Evolutionary conservation across 2,329 filamentous ascomycete species (phyloP).

Genomic region (Aspergillus fructus): DNA sequence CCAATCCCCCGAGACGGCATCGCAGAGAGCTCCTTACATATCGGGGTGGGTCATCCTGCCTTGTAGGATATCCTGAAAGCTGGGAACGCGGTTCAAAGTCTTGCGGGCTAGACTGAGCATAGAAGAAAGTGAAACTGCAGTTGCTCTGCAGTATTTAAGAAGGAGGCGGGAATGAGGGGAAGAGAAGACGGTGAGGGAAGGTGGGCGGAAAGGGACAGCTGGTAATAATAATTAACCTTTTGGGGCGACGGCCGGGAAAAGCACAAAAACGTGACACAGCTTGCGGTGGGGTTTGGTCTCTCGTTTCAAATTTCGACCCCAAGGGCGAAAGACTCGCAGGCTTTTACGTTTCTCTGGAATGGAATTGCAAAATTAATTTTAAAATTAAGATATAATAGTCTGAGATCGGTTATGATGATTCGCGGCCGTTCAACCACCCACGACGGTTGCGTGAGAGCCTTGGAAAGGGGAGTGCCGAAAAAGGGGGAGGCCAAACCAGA

Average conservation of each 20-base stretch:
- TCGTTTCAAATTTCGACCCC: conserved; percentile 38
- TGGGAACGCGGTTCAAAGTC: conserved; percentile 45
- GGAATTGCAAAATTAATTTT: background rate
- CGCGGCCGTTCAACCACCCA: background rate
- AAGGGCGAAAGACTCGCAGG: background rate
- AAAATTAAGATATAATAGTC: conserved; percentile 6
- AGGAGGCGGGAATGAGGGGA: conserved; percentile 18
- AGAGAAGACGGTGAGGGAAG: conserved; percentile 20
- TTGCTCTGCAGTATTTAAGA: conserved; percentile 29
- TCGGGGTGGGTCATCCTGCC: conserved; percentile 48
- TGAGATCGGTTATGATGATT: background rate
- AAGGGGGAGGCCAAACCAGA: conserved; percentile 13
- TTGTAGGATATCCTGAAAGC: conserved; percentile 47
- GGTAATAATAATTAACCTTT: conserved; percentile 16
- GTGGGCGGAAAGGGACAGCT: conserved; percentile 27
- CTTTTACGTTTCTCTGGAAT: background rate
- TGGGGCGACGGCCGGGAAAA: conserved; percentile 19
- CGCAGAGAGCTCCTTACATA: conserved; percentile 34
- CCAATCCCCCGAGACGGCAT: conserved; percentile 9
- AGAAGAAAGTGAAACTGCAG: conserved; percentile 35
- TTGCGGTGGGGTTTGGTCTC: conserved; percentile 23
- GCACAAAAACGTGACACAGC: conserved; percentile 24
- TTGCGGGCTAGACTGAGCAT: conserved; percentile 46
- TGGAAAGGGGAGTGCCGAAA: conserved; percentile 18
- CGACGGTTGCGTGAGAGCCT: conserved; percentile 8